Conservation (phyloP, 169 alveolate genomes). For the Plasmodium adleri region DNA sequence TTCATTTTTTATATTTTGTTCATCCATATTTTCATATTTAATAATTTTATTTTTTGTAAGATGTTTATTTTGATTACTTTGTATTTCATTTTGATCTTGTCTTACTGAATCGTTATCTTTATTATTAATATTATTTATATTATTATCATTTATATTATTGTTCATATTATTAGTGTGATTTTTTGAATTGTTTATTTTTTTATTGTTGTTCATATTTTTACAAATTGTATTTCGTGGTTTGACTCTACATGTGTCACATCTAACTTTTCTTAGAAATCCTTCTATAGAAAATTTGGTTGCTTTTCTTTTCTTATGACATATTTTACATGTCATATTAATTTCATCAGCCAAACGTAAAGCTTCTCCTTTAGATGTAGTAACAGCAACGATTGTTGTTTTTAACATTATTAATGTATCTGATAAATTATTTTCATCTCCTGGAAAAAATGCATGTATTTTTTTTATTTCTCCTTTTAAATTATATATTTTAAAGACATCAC, state of each 20-base stretch:
- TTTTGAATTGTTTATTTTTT: conserved; percentile 10
- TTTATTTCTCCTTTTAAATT: conserved; percentile 61
- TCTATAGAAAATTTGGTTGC: conserved; percentile 69
- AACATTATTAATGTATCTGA: conserved; percentile 58
- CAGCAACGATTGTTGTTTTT: conserved; percentile 55
- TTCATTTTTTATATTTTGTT: neutral
- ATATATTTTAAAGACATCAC: conserved; percentile 71
- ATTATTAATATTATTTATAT: no score
- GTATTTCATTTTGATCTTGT: no score
- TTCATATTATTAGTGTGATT: conserved; percentile 2
- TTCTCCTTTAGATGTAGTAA: conserved; percentile 58
- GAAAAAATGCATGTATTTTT: conserved; percentile 66
- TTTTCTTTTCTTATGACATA: conserved; percentile 61
- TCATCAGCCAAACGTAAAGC: conserved; percentile 62
- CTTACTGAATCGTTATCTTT: neutral
- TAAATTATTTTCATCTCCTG: conserved; percentile 63
- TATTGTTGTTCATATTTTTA: conserved; percentile 9
- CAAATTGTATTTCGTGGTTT: conserved; percentile 28
- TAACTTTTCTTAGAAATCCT: conserved; percentile 46
- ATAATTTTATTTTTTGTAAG: no score
- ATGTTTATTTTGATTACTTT: no score
- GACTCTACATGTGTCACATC: conserved; percentile 70
- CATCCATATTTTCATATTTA: no score
- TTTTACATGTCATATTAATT: conserved; percentile 59
- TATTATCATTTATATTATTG: neutral